Conservation (phyloP, 208 protist species). For the Acanthamoeba sp. region DNA sequence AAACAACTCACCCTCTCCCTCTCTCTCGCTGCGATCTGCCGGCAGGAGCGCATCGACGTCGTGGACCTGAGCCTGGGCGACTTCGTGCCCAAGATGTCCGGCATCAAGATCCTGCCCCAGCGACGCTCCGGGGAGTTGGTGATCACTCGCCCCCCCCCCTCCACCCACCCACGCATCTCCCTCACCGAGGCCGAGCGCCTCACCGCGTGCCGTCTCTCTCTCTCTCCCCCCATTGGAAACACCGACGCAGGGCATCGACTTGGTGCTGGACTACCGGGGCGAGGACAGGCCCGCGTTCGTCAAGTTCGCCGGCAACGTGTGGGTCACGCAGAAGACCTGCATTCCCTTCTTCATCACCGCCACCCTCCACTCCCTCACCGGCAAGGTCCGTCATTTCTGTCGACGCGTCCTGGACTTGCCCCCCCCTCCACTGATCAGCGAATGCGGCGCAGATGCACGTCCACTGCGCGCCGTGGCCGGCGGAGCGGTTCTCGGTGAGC, state of each 20-base stretch:
- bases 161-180: too few relatives aligned
- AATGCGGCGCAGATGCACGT: conserved; percentile 11
- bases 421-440: neutral
- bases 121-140: neutral
- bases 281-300: conserved; percentile 25
- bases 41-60: neutral
- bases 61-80: conserved; percentile 17
- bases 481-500: conserved; percentile 56
- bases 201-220: too few relatives aligned
- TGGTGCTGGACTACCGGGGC: conserved; percentile 11
- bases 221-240: too few relatives aligned
- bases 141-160: neutral
- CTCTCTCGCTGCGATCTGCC: too few relatives aligned
- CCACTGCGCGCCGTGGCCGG: conserved; percentile 55
- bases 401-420: neutral
- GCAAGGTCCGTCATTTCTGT: neutral
- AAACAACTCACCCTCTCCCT: too few relatives aligned
- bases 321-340: conserved; percentile 34
- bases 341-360: neutral
- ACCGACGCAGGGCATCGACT: conserved; percentile 5
- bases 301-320: conserved; percentile 17
- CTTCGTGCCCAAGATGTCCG: conserved; percentile 18
- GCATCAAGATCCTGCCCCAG: conserved; percentile 1
- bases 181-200: neutral
- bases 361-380: conserved; percentile 3